A percentile compares a stretch with the other conserved stretches of the same genome.
phyloP scores from a whole-genome alignment of 73 alveolate species.

The Tetrahymena elliotti region DNA sequence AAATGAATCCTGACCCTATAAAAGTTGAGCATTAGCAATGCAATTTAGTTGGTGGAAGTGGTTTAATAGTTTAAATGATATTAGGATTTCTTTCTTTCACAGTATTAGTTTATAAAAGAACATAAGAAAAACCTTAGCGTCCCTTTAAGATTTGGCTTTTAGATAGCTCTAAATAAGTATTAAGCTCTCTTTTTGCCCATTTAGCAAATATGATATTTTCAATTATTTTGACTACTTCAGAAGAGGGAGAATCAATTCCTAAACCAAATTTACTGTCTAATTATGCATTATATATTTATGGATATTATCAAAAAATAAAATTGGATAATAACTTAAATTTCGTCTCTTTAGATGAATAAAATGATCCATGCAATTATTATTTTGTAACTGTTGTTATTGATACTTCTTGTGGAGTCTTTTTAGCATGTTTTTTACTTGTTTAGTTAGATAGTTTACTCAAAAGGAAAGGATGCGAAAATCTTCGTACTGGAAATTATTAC shows the following conservation, averaged over 20 bases:
- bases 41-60: neutral
- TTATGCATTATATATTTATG: neutral
- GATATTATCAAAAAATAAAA: neutral
- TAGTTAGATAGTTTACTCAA: neutral
- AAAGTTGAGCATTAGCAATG: neutral
- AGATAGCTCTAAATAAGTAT: neutral
- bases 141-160: neutral
- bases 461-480: neutral
- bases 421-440: neutral
- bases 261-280: neutral
- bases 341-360: neutral
- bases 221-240: neutral
- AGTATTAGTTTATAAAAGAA: neutral
- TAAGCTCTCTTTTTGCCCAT: neutral
- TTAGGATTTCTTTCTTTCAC: neutral
- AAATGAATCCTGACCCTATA: neutral
- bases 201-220: neutral
- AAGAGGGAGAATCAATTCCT: neutral
- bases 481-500: neutral
- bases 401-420: neutral
- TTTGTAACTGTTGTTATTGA: neutral
- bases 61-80: neutral
- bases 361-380: neutral
- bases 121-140: neutral
- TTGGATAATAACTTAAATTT: neutral